Conservation (phyloP, 1,139 yeast species). For the Saccharomycopsis crataegensis region DNA sequence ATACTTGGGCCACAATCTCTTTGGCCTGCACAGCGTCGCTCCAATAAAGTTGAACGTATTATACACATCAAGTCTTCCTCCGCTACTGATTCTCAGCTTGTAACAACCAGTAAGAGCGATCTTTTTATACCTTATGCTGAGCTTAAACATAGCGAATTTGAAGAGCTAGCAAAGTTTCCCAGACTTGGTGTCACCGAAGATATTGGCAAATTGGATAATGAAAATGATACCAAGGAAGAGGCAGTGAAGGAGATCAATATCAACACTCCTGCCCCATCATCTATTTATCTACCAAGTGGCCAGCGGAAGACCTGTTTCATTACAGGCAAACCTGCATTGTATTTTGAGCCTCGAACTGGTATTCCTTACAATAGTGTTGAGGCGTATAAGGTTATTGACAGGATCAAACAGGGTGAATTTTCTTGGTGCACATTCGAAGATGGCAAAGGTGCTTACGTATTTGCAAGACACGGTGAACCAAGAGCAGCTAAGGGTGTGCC, state of each 20-base stretch:
- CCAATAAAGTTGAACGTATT: conserved; percentile 49
- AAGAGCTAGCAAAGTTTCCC: conserved; percentile 50
- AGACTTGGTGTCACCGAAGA: conserved; percentile 56
- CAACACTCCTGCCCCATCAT: conserved; percentile 66
- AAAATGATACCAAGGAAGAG: conserved; percentile 34
- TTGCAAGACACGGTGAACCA: conserved; percentile 40
- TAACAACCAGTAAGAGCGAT: conserved; percentile 25
- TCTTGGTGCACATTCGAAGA: conserved; percentile 55
- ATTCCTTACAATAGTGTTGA: conserved; percentile 81
- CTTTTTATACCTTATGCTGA: conserved; percentile 16
- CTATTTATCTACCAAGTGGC: conserved; percentile 66
- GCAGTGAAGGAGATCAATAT: conserved; percentile 37
- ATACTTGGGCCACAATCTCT: conserved; percentile 57
- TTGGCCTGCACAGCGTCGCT: conserved; percentile 44
- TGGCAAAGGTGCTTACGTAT: conserved; percentile 51
- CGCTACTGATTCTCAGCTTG: conserved; percentile 29
- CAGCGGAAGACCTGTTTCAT: conserved; percentile 65
- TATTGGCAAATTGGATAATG: conserved; percentile 45
- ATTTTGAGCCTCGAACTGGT: conserved; percentile 81
- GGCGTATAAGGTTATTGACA: conserved; percentile 63
- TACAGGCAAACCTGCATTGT: conserved; percentile 72
- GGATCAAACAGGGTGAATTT: conserved; percentile 55
- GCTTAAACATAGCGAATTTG: conserved; percentile 30
- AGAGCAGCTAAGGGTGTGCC: conserved; percentile 86
- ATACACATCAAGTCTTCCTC: conserved; percentile 35